Percentiles rank a stretch among this genome's conserved stretches.
phyloP scores from a whole-genome alignment of 805 yeast species.

The Cyberlindnera mycetangii region DNA sequence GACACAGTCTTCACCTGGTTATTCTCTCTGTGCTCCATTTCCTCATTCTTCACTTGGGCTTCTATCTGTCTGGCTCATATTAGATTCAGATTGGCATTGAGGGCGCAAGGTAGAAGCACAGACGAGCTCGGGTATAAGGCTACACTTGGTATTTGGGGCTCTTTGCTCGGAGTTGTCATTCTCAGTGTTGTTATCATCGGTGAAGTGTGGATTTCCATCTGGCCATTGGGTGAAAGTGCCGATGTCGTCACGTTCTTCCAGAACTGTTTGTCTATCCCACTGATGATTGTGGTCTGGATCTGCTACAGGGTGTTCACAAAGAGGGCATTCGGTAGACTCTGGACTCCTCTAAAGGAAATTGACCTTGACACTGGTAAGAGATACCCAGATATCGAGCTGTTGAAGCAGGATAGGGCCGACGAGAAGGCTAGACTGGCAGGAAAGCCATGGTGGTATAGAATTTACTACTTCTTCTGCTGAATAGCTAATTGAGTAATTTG shows the following conservation, averaged over 20 bases:
- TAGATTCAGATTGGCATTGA: conserved; percentile 61
- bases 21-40: conserved; percentile 57
- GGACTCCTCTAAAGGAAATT: conserved; percentile 43
- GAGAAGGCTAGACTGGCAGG: conserved; percentile 45
- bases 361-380: conserved; percentile 68
- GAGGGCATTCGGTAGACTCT: conserved; percentile 39
- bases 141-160: conserved; percentile 66
- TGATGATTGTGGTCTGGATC: conserved; percentile 35
- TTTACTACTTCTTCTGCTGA: conserved; percentile 53
- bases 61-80: conserved; percentile 59
- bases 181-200: conserved; percentile 62
- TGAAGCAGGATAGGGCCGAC: conserved; percentile 53
- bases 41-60: conserved; percentile 63
- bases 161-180: conserved; percentile 56
- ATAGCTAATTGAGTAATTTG: not conserved
- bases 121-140: conserved; percentile 67
- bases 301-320: conserved; percentile 29
- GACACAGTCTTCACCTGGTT: conserved; percentile 63
- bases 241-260: conserved; percentile 36
- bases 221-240: conserved; percentile 47
- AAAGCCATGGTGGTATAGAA: conserved; percentile 45
- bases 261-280: conserved; percentile 38
- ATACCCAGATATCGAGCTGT: conserved; percentile 53
- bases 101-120: conserved; percentile 60
- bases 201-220: conserved; percentile 80